Evolutionary conservation across 768 basidiomycete species (phyloP).

Genomic region (Dioszegia crocea): DNA sequence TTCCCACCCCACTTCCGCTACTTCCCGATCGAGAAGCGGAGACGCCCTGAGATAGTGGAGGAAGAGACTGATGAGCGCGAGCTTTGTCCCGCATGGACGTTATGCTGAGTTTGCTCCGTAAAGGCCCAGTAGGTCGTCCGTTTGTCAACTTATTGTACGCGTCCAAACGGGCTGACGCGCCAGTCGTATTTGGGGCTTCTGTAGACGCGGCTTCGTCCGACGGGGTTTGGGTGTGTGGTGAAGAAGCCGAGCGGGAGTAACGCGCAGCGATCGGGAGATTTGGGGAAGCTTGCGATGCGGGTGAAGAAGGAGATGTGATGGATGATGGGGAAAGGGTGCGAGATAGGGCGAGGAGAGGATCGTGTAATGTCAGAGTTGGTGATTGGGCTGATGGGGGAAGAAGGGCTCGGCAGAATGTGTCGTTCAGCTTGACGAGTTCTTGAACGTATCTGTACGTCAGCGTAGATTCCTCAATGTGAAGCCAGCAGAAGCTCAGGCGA

Average conservation of each 20-base stretch:
- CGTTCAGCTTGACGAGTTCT: slow-evolving; percentile 85
- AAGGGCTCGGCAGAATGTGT: slow-evolving; percentile 83
- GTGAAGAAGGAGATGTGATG: slow-evolving; percentile 54
- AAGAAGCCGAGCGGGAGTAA: slow-evolving; percentile 52
- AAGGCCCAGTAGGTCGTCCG: slow-evolving; percentile 33
- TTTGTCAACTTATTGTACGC: slow-evolving; percentile 39
- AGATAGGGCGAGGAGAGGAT: slow-evolving; percentile 16
- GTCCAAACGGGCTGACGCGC: slow-evolving; percentile 28
- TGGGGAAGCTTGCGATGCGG: slow-evolving; percentile 61
- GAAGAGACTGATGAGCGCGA: slow-evolving; percentile 43
- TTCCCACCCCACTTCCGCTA: not conserved
- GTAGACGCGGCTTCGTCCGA: not conserved
- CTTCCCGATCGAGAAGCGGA: not conserved
- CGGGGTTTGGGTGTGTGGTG: slow-evolving; percentile 51
- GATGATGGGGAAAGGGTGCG: slow-evolving; percentile 24
- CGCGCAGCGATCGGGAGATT: slow-evolving; percentile 83
- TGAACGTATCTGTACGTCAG: slow-evolving; percentile 69
- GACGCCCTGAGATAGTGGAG: slow-evolving; percentile 18
- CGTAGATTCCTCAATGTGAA: too few relatives aligned
- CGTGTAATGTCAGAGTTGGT: slow-evolving; percentile 28
- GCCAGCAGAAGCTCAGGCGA: too few relatives aligned
- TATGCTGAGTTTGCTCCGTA: slow-evolving; percentile 7
- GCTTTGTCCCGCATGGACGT: slow-evolving; percentile 16
- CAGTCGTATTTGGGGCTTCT: not conserved
- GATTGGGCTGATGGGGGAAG: slow-evolving; percentile 70